Evolutionary conservation across 129 eudicot species (phyloP), one percentile per base, ranked within the genome.

Genomic region (Dittrichia graveolens): DNA sequence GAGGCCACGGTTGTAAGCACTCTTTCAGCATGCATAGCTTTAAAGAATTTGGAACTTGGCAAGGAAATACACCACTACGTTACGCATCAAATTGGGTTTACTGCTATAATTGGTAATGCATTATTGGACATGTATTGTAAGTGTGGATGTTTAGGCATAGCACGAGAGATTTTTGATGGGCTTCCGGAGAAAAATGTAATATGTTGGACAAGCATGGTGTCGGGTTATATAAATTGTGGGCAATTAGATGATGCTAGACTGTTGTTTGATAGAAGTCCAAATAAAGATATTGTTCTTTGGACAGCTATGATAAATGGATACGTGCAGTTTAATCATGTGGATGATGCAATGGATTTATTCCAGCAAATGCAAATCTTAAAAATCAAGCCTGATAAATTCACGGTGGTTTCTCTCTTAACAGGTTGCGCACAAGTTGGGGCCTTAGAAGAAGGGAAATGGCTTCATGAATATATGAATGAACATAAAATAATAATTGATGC

Each of bases 291-390:
- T 48, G 75, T 87, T 84, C 71, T 87, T 0, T 87, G 93, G 93
- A 87, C 93, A 6, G 80, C 93, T 59, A 87, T 87, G 85, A 87
- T 87, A 54, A 87, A 84, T 42, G 93, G 93, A 67, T 87, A 87
- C 16, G 80, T 87, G 38, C 93, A 87, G 61, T 81, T 81, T 53
- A 87, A 87, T 59, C 57, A 67, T 4, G 86, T 87, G 3, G 85
- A 84, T 43, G 85, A 87, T 18, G 92, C 92, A 4, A 75, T 87
- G 81, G 19, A 52, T 8, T 68, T 87, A 55, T 87, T 87, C 58
- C 69, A 75, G 19, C 52, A 64, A 54, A 84, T 87, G 89, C 92
- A 84, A 65, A 72, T 65, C 5, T 38, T 69, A 0, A 54, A 83
- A 19, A 43, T 87, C 45, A 79, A 70, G 15, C 93, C 93, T 0